Conservation (phyloP, 352 stramenopile genomes). For the Globisporangium nunn region DNA sequence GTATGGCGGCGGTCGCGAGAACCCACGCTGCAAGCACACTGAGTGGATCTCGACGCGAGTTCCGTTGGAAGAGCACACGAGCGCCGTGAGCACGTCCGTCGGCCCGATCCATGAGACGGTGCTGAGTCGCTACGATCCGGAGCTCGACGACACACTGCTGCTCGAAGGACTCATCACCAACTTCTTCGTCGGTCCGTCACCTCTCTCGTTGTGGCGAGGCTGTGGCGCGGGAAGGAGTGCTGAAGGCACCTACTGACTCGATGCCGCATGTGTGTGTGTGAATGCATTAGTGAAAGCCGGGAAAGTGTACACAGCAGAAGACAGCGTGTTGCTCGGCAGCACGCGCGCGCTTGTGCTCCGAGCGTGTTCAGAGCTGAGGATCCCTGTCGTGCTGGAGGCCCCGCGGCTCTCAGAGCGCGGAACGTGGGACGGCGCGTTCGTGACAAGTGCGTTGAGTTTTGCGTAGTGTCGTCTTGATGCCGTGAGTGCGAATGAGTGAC, state of each 20-base stretch:
- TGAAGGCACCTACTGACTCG: too few relatives aligned
- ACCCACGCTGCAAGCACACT: slow-evolving; percentile 62
- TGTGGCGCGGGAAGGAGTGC: too few relatives aligned
- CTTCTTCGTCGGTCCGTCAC: slow-evolving; percentile 59
- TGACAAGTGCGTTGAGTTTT: slow-evolving; percentile 45
- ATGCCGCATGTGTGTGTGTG: slow-evolving; percentile 1
- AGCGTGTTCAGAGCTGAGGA: slow-evolving; percentile 44
- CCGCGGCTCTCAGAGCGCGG: slow-evolving; percentile 44
- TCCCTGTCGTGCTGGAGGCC: slow-evolving; percentile 47
- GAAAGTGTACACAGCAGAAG: slow-evolving; percentile 37
- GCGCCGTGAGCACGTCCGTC: slow-evolving; percentile 13
- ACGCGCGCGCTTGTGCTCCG: slow-evolving; percentile 54
- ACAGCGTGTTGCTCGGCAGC: slow-evolving; percentile 46
- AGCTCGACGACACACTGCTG: slow-evolving; percentile 23
- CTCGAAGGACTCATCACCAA: slow-evolving; percentile 78
- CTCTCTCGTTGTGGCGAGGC: background rate
- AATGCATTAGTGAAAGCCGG: slow-evolving; percentile 27
- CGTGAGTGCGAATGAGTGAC: background rate
- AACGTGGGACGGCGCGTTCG: slow-evolving; percentile 58
- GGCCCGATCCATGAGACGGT: slow-evolving; percentile 50
- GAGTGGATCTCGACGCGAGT: slow-evolving; percentile 57
- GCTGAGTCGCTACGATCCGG: slow-evolving; percentile 21
- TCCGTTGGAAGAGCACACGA: slow-evolving; percentile 32
- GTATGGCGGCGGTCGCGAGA: slow-evolving; percentile 28
- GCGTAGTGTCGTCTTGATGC: background rate